phyloP scores from a whole-genome alignment of 768 basidiomycete species.

The Kwoniella sp. region DNA sequence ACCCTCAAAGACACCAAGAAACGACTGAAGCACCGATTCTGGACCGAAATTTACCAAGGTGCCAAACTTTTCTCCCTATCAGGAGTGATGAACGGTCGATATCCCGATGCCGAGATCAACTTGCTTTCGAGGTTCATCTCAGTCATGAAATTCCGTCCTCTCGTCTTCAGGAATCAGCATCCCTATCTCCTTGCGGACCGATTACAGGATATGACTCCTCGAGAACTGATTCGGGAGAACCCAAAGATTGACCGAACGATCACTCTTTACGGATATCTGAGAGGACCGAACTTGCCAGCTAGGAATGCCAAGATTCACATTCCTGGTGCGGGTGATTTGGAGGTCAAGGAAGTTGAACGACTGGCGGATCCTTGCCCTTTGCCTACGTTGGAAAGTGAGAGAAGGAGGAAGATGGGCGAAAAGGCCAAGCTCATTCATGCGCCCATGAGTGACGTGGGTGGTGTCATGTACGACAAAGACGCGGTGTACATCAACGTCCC shows the following conservation, averaged over 20 bases:
- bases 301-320: constrained; percentile 74
- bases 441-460: constrained; percentile 98
- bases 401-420: constrained; percentile 83
- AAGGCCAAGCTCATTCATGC: constrained; percentile 94
- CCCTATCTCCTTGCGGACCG: constrained; percentile 94
- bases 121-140: constrained; percentile 94
- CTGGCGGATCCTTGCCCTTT: constrained; percentile 95
- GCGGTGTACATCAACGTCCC: constrained; percentile 98
- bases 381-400: constrained; percentile 87
- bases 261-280: constrained; percentile 90
- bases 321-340: constrained; percentile 89
- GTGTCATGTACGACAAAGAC: constrained; percentile 95
- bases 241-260: constrained; percentile 93
- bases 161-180: constrained; percentile 92
- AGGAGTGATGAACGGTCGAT: constrained; percentile 93
- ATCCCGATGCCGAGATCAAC: constrained; percentile 93
- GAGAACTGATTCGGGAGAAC: constrained; percentile 74
- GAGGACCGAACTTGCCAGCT: constrained; percentile 64
- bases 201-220: constrained; percentile 88
- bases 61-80: constrained; percentile 98
- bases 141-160: constrained; percentile 97
- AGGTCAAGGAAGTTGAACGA: constrained; percentile 69
- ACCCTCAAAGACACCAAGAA: constrained; percentile 89
- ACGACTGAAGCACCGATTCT: constrained; percentile 93
- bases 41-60: constrained; percentile 98